Conservation (phyloP, 768 basidiomycete genomes). For the Crassisporium funariophilum region DNA sequence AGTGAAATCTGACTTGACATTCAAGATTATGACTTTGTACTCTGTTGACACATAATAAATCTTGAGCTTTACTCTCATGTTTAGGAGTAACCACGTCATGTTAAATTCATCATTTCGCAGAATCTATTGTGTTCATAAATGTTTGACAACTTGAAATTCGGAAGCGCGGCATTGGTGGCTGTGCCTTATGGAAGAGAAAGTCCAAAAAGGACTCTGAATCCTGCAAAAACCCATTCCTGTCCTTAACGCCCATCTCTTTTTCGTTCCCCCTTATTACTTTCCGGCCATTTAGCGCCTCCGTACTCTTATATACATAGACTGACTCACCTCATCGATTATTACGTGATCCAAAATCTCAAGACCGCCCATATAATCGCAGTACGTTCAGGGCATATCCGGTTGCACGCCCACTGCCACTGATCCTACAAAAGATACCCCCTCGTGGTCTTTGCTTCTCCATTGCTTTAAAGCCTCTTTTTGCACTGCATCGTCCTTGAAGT, state of each 20-base stretch:
- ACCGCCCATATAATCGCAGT: conserved; percentile 19
- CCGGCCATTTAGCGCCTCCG: conserved; percentile 13
- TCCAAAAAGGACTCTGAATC: conserved; percentile 8
- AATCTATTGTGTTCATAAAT: conserved; percentile 19
- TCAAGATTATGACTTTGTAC: too few relatives aligned
- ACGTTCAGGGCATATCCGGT: conserved; percentile 13
- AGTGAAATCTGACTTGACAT: too few relatives aligned
- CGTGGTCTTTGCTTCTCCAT: conserved; percentile 6
- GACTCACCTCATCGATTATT: conserved; percentile 24
- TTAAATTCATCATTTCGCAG: conserved; percentile 18
- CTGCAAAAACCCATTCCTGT: conserved; percentile 11
- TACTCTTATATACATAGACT: conserved; percentile 3
- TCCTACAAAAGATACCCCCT: conserved; percentile 14
- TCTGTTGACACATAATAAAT: too few relatives aligned
- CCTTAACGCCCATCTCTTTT: conserved; percentile 11
- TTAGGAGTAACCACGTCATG: too few relatives aligned
- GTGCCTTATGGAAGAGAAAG: conserved; percentile 17
- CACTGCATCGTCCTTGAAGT: neutral
- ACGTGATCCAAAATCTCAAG: conserved; percentile 20
- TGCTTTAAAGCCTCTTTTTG: neutral
- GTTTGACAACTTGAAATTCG: conserved; percentile 19
- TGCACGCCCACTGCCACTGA: conserved; percentile 17
- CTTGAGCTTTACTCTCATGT: too few relatives aligned
- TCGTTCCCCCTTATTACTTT: conserved; percentile 14
- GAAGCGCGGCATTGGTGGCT: conserved; percentile 24